Conservation (phyloP, 352 stramenopile genomes). For the Pelagophyceae sp. region DNA sequence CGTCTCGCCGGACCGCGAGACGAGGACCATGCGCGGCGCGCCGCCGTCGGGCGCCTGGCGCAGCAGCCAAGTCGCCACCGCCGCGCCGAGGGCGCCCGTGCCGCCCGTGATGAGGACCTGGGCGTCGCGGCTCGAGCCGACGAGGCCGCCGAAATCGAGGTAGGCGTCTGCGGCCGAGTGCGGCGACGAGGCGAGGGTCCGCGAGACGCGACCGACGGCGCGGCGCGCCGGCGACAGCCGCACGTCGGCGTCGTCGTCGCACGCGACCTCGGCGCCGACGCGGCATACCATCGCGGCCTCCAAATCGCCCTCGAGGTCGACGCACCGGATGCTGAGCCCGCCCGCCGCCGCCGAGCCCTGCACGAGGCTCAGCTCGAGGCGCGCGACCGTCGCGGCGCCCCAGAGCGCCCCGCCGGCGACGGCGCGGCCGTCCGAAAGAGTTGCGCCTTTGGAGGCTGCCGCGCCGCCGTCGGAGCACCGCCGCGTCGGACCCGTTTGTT, state of each 20-base stretch:
- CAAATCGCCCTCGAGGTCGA: background rate
- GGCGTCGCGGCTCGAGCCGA: background rate
- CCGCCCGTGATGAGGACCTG: background rate
- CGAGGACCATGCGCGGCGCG: conserved; percentile 1
- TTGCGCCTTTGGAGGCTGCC: too few species aligned
- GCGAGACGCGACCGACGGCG: background rate
- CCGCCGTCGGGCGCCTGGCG: background rate
- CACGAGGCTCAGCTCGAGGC: background rate
- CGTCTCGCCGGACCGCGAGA: background rate
- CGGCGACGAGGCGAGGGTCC: background rate
- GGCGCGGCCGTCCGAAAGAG: too few species aligned
- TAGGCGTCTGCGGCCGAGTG: background rate
- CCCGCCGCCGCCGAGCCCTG: too few species aligned
- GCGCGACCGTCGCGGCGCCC: too few species aligned
- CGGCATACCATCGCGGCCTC: background rate
- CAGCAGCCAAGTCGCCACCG: background rate
- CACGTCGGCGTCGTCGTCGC: background rate
- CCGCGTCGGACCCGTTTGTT: background rate
- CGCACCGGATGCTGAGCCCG: background rate
- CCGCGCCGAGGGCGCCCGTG: background rate
- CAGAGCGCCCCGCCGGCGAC: background rate
- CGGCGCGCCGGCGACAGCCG: background rate
- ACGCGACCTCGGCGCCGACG: background rate
- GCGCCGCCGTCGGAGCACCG: too few species aligned
- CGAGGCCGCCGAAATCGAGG: background rate